A percentile compares a stretch with the other conserved stretches of the same genome.
Conservation (phyloP, 2,329 filamentous ascomycete species). For the Fusarium tuaranense region DNA sequence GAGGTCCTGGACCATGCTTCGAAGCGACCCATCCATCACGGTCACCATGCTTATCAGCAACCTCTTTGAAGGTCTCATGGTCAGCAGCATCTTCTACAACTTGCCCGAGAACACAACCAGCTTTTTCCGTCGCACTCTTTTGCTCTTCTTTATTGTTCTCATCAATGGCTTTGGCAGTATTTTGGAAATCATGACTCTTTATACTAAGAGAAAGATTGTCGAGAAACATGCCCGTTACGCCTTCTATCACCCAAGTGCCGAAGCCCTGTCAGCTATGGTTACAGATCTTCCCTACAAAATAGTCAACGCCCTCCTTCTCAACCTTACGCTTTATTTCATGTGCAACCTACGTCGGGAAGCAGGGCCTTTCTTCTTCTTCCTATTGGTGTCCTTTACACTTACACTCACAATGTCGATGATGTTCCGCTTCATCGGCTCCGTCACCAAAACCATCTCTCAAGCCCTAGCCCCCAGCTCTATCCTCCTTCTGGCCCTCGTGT, state of each 20-base stretch:
- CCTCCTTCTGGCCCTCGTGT: constrained; percentile 53
- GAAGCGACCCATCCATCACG: constrained; percentile 28
- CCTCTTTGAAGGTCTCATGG: constrained; percentile 16
- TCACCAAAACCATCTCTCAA: constrained; percentile 39
- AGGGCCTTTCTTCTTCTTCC: constrained; percentile 61
- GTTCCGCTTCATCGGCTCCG: constrained; percentile 56
- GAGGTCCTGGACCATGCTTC: too few relatives aligned
- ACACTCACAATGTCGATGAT: constrained; percentile 74
- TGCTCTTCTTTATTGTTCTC: constrained; percentile 38
- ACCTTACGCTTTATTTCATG: constrained; percentile 71
- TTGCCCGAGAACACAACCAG: constrained; percentile 7
- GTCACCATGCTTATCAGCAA: constrained; percentile 36
- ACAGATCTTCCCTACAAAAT: constrained; percentile 41
- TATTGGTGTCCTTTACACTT: constrained; percentile 61
- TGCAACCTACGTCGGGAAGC: constrained; percentile 71
- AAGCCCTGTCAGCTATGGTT: constrained; percentile 40
- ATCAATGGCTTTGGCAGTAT: constrained; percentile 40
- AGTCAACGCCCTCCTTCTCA: constrained; percentile 52
- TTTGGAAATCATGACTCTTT: constrained; percentile 42
- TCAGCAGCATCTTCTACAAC: constrained; percentile 37
- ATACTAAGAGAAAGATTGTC: constrained; percentile 47
- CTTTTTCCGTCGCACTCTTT: constrained; percentile 19
- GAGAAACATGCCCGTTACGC: constrained; percentile 51
- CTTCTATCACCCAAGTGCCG: constrained; percentile 47
- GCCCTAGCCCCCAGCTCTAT: constrained; percentile 42